Conservation (phyloP, 331 rosid species). For the Quercus phellos region DNA sequence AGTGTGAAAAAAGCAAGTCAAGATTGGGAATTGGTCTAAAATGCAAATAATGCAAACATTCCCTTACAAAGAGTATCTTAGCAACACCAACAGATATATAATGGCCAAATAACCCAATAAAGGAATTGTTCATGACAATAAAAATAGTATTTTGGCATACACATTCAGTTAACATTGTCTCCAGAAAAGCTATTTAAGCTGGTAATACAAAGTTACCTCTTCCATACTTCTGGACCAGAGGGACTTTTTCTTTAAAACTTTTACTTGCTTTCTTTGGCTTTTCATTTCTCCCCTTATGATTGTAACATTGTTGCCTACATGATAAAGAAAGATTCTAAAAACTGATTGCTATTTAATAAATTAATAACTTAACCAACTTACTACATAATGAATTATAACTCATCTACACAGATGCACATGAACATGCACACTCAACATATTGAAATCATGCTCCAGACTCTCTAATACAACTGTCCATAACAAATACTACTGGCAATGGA, state of each 20-base stretch:
- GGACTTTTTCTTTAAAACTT: conserved; percentile 71
- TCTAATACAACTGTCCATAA: background rate
- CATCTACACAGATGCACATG: background rate
- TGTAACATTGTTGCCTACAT: conserved; percentile 49
- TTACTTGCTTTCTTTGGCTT: conserved; percentile 65
- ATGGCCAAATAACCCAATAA: background rate
- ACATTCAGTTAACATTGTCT: background rate
- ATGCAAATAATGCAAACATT: background rate
- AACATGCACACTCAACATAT: background rate
- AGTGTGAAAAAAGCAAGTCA: background rate
- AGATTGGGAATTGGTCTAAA: background rate
- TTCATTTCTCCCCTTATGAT: conserved; percentile 53
- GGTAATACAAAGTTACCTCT: conserved; percentile 49
- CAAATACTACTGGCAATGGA: background rate
- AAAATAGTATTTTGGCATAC: conserved; percentile 13
- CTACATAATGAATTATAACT: background rate
- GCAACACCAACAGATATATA: background rate
- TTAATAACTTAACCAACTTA: background rate
- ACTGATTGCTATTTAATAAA: background rate
- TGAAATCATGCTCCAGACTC: background rate
- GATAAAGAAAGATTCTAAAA: conserved; percentile 3
- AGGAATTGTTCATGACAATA: background rate
- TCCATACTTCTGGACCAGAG: conserved; percentile 80
- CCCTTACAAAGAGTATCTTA: background rate
- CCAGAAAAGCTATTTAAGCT: background rate